Percentiles rank a stretch among this genome's conserved stretches.
These are phyloP conservation scores for Cyberlindnera mrakii DNA, from an alignment of 805 yeast genomes.

Conservation along the genomic window DNA sequence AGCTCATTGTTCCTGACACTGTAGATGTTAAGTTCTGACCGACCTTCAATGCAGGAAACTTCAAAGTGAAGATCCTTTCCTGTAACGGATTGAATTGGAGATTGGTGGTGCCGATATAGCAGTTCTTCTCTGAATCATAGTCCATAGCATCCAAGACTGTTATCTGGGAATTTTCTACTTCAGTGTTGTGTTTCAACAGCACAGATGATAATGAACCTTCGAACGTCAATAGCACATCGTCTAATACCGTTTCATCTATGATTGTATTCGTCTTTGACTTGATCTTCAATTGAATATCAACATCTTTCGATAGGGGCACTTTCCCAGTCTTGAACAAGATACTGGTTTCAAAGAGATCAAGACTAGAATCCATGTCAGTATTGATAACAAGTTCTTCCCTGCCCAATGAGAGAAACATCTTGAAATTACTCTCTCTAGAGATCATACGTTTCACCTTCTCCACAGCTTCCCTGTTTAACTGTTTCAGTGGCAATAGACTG, in stretches of 20 bases:
- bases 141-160: not conserved
- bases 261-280: slow-evolving; percentile 22
- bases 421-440: not conserved
- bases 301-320: slow-evolving; percentile 15
- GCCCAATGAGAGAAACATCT: slow-evolving; percentile 3
- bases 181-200: slow-evolving; percentile 9
- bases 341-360: slow-evolving; percentile 20
- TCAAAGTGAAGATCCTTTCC: slow-evolving; percentile 13
- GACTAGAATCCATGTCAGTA: slow-evolving; percentile 20
- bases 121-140: slow-evolving; percentile 5
- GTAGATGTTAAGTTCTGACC: slow-evolving; percentile 12
- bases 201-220: slow-evolving; percentile 15
- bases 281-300: slow-evolving; percentile 28
- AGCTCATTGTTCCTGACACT: slow-evolving; percentile 11
- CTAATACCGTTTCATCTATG: slow-evolving; percentile 2
- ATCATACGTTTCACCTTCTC: slow-evolving; percentile 1
- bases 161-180: not conserved
- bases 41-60: slow-evolving; percentile 13
- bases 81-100: slow-evolving; percentile 12
- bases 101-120: slow-evolving; percentile 7
- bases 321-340: slow-evolving; percentile 16
- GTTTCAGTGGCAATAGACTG: slow-evolving; percentile 18
- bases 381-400: slow-evolving; percentile 15
- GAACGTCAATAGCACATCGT: slow-evolving; percentile 8
- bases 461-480: not conserved